These are phyloP conservation scores for Theileria equi DNA, from an alignment of 169 alveolate genomes.

Conservation along the genomic window DNA sequence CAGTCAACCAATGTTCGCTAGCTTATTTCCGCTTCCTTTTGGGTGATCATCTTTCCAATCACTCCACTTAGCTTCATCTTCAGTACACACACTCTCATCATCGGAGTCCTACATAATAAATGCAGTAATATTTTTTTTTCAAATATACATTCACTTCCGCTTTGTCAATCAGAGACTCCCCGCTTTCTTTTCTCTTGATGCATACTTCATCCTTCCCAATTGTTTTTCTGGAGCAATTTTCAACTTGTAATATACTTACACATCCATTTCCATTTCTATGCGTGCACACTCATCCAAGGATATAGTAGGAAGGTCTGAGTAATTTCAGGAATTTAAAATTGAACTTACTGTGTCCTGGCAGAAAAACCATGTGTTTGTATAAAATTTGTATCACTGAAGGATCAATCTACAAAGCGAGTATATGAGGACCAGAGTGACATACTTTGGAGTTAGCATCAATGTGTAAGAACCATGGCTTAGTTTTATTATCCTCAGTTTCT, in stretches of 20 bases:
- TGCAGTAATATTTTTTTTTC: not conserved
- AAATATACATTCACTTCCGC: not conserved
- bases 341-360: conserved; percentile 61
- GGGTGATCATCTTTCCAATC: conserved; percentile 69
- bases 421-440: not conserved
- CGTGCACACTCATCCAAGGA: conserved; percentile 77
- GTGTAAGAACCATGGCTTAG: conserved; percentile 49
- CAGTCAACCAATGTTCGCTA: conserved; percentile 56
- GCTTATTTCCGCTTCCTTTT: conserved; percentile 51
- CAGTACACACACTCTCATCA: conserved; percentile 24
- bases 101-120: conserved; percentile 42
- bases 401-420: conserved; percentile 15
- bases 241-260: conserved; percentile 6
- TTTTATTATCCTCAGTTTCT: not conserved
- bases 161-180: not conserved
- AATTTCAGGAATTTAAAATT: not conserved
- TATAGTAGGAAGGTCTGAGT: conserved; percentile 64
- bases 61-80: conserved; percentile 52
- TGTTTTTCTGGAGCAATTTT: conserved; percentile 7
- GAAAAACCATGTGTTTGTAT: conserved; percentile 44
- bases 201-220: not conserved
- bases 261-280: conserved; percentile 74
- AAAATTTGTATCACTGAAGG: conserved; percentile 41
- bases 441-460: conserved; percentile 42
- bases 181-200: conserved; percentile 16